Percentiles rank a stretch among this genome's conserved stretches.
Evolutionary conservation across 805 yeast species (phyloP).

Genomic region (Wickerhamomyces strasburgensis): DNA sequence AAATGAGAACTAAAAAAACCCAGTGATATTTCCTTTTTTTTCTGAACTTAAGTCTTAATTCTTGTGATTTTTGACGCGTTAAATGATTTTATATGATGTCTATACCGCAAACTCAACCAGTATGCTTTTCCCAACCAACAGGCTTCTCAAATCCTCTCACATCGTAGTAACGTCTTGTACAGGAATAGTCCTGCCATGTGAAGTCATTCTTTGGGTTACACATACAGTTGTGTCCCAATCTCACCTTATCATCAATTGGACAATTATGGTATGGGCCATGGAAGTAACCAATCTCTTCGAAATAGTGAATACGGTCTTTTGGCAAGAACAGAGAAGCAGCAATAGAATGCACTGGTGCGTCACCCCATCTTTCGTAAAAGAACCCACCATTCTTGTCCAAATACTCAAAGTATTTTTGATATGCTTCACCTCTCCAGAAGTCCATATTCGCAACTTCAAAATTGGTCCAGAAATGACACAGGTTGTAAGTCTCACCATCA

Average conservation of each 20-base stretch:
- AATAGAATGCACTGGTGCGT: slow-evolving; percentile 87
- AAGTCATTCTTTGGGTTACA: slow-evolving; percentile 69
- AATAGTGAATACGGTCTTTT: slow-evolving; percentile 68
- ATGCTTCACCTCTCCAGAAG: slow-evolving; percentile 72
- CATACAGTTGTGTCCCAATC: slow-evolving; percentile 60
- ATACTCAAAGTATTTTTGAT: slow-evolving; percentile 62
- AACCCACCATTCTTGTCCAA: slow-evolving; percentile 86
- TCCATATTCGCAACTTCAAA: slow-evolving; percentile 75
- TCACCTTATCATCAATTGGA: slow-evolving; percentile 61
- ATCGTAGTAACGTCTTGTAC: slow-evolving; percentile 60
- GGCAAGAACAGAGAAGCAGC: slow-evolving; percentile 78
- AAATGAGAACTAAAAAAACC: too few species aligned
- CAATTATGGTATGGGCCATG: slow-evolving; percentile 80
- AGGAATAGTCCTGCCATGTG: slow-evolving; percentile 71
- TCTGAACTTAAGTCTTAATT: too few species aligned
- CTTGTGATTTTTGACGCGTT: too few species aligned
- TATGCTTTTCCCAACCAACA: slow-evolving; percentile 62
- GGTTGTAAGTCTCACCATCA: slow-evolving; percentile 65
- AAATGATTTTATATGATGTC: too few species aligned
- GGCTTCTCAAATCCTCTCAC: slow-evolving; percentile 55
- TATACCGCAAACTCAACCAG: too few species aligned
- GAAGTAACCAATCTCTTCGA: slow-evolving; percentile 79
- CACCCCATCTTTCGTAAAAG: slow-evolving; percentile 93
- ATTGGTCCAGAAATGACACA: slow-evolving; percentile 91
- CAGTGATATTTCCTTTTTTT: too few species aligned